Conservation (phyloP, 495 filamentous ascomycete genomes). For the Hypoxylon subgilvum region DNA sequence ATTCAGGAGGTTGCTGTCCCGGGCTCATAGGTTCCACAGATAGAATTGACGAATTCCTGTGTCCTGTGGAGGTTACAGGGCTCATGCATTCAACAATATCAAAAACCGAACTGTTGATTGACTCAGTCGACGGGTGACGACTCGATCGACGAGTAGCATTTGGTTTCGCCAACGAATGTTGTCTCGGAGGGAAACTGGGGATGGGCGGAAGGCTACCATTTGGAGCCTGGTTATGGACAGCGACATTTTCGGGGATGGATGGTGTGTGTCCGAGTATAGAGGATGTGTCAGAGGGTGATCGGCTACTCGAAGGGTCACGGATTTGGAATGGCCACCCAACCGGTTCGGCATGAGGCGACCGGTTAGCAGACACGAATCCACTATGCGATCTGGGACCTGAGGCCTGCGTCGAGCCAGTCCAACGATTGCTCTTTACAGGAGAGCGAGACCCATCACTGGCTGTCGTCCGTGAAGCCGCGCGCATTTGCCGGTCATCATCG, state of each 20-base stretch:
- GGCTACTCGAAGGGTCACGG: slow-evolving; percentile 20
- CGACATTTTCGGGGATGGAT: slow-evolving; percentile 30
- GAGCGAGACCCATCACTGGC: slow-evolving; percentile 39
- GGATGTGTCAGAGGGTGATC: slow-evolving; percentile 28
- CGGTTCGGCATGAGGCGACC: slow-evolving; percentile 26
- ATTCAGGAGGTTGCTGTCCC: slow-evolving; percentile 26
- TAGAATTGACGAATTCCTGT: slow-evolving; percentile 18
- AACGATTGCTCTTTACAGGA: slow-evolving; percentile 38
- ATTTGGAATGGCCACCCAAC: slow-evolving; percentile 23
- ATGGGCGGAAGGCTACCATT: slow-evolving; percentile 17
- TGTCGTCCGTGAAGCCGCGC: slow-evolving; percentile 38
- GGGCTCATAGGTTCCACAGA: slow-evolving; percentile 24
- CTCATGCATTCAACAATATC: slow-evolving; percentile 39
- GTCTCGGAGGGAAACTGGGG: slow-evolving; percentile 31
- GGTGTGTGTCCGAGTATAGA: slow-evolving; percentile 20
- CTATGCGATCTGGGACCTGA: slow-evolving; percentile 32
- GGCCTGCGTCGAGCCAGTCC: slow-evolving; percentile 43
- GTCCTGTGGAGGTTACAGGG: neutral
- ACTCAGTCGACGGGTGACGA: slow-evolving; percentile 40
- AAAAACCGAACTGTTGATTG: slow-evolving; percentile 44
- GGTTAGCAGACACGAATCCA: slow-evolving; percentile 27
- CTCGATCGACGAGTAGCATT: slow-evolving; percentile 24
- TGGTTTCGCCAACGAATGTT: slow-evolving; percentile 34
- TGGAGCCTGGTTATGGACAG: slow-evolving; percentile 20
- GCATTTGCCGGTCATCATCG: slow-evolving; percentile 37